These are phyloP conservation scores for Trametes hirsuta DNA, from an alignment of 1,284 basidiomycete genomes.

Conservation along the genomic window DNA sequence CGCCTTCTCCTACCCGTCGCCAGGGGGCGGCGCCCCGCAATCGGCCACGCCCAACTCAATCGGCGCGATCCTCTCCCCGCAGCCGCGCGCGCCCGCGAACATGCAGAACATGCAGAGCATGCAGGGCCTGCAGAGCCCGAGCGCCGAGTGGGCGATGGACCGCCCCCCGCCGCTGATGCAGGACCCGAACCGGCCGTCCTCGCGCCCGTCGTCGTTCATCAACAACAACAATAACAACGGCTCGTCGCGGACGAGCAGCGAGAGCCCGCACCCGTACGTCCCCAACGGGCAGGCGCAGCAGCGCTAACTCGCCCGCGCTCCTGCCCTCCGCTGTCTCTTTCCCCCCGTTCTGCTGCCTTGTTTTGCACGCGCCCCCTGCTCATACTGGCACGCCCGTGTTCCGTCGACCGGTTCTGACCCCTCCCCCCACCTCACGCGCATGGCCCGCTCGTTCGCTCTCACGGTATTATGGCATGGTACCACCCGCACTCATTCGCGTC, in stretches of 20 bases:
- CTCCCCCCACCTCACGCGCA: conserved; percentile 13
- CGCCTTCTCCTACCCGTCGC: conserved; percentile 47
- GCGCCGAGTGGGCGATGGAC: conserved; percentile 55
- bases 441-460: conserved; percentile 7
- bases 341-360: background rate
- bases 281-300: conserved; percentile 49
- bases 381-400: no score
- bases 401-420: background rate
- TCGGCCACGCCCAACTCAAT: conserved; percentile 46
- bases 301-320: conserved; percentile 54
- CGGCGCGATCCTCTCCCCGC: conserved; percentile 45
- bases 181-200: conserved; percentile 44
- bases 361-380: background rate
- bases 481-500: conserved; percentile 15
- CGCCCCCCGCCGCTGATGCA: conserved; percentile 43
- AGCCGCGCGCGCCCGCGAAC: conserved; percentile 37
- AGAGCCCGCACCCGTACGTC: conserved; percentile 45
- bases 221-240: conserved; percentile 28
- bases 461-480: conserved; percentile 5
- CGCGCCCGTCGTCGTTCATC: conserved; percentile 61
- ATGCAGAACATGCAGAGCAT: conserved; percentile 37
- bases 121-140: conserved; percentile 42
- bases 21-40: conserved; percentile 36
- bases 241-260: conserved; percentile 47
- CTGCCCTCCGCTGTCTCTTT: conserved; percentile 13